Conservation (phyloP, 495 filamentous ascomycete species). For the Lindgomyces ingoldianus region DNA sequence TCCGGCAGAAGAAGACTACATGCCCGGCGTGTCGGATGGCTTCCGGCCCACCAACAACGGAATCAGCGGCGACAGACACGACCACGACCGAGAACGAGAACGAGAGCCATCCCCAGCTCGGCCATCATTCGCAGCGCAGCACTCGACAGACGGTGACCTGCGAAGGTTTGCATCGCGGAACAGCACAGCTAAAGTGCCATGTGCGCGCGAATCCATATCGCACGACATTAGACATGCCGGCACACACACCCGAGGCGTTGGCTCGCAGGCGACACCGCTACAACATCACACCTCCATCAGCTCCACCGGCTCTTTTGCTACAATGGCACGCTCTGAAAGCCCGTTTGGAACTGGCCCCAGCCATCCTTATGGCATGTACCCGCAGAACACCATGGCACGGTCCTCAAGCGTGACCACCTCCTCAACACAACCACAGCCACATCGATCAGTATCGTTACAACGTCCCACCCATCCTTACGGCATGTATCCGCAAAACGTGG, state of each 20-base stretch:
- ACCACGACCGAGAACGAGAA: slow-evolving; percentile 15
- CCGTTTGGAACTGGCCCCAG: slow-evolving; percentile 42
- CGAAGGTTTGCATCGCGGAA: slow-evolving; percentile 34
- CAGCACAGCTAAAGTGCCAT: slow-evolving; percentile 31
- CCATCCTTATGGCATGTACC: slow-evolving; percentile 49
- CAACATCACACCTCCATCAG: slow-evolving; percentile 32
- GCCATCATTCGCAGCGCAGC: slow-evolving; percentile 4
- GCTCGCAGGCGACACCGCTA: slow-evolving; percentile 35
- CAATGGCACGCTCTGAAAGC: slow-evolving; percentile 41
- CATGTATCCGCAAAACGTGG: slow-evolving; percentile 78
- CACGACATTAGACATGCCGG: slow-evolving; percentile 9
- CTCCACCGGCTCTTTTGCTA: slow-evolving; percentile 42
- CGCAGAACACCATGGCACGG: slow-evolving; percentile 42
- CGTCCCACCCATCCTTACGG: slow-evolving; percentile 87
- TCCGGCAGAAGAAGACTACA: slow-evolving; percentile 35
- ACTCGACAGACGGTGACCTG: slow-evolving; percentile 23
- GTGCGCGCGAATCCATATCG: slow-evolving; percentile 15
- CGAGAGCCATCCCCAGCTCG: slow-evolving; percentile 15
- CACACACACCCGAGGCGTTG: slow-evolving; percentile 20
- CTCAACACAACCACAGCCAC: slow-evolving; percentile 28
- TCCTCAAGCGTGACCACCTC: slow-evolving; percentile 40
- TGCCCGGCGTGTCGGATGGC: slow-evolving; percentile 40
- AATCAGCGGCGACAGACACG: not conserved
- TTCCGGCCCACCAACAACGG: slow-evolving; percentile 33
- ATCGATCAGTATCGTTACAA: slow-evolving; percentile 26